phyloP scores from a whole-genome alignment of 352 stramenopile species.

The Blastocystis sp. region DNA sequence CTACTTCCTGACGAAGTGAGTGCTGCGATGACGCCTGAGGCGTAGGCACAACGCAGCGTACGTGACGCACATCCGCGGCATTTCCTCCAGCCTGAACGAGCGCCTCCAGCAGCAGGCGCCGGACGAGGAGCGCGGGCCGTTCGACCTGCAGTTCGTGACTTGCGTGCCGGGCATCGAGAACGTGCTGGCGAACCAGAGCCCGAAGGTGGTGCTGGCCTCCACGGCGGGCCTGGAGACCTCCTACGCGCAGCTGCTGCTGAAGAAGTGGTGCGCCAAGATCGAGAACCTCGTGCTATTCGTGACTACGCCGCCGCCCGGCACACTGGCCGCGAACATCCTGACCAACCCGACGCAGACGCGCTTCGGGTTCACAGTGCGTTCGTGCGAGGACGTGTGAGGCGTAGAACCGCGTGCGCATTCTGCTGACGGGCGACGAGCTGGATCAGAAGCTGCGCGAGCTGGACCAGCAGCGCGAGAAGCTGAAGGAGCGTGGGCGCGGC shows the following conservation, averaged over 20 bases:
- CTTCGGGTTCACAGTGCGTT: conserved; percentile 1
- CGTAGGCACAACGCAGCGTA: neutral
- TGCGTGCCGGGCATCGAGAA: conserved; percentile 53
- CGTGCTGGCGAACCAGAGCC: neutral
- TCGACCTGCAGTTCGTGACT: conserved; percentile 43
- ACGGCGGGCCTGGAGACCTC: conserved; percentile 41
- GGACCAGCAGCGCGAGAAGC: neutral
- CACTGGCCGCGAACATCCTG: neutral
- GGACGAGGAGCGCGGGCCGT: conserved; percentile 8
- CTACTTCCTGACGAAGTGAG: conserved; percentile 43
- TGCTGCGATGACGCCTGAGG: neutral
- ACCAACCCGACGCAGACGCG: neutral
- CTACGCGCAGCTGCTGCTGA: conserved; percentile 33
- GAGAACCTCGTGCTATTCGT: conserved; percentile 65
- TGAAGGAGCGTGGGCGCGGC: conserved; percentile 26
- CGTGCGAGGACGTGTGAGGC: neutral
- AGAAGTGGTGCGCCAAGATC: neutral
- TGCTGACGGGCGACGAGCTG: conserved; percentile 37
- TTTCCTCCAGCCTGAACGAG: conserved; percentile 28
- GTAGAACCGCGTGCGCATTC: conserved; percentile 58
- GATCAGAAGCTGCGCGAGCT: conserved; percentile 4
- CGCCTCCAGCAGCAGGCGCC: neutral
- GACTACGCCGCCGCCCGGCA: neutral
- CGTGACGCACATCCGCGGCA: conserved; percentile 22
- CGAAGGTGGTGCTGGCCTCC: conserved; percentile 30